Evolutionary conservation across 257 asterid genomes (phyloP), one percentile per base, ranked within the genome.

Genomic region (Salvia miltiorrhiza): DNA sequence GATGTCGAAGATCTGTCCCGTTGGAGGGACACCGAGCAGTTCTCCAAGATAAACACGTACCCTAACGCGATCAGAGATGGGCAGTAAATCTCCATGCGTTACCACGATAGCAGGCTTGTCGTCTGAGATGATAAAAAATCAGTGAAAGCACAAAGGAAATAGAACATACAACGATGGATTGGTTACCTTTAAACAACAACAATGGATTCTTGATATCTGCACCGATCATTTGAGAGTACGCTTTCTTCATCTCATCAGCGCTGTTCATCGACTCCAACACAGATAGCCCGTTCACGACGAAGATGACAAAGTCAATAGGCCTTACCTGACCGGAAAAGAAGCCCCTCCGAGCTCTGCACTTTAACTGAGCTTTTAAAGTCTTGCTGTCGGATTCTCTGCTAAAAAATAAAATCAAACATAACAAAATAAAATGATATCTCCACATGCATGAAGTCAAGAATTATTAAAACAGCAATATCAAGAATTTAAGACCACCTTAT

Each of bases 41-140:
- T 84, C 82, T 65, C 92, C 97, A 59, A 90, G 74, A 76, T 82
- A 75, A 72, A 82, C 63, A 39, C 96, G 85, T 5, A 90, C 70
- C 35, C 76, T 75, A 10, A 75, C 83, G 40, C 96, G 93, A 57
- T 88, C 95, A 48, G 80, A 43, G 62, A 82, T 82, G 9, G 86
- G 54, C 12, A 93, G 85, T 69, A 93, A 70, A 80, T 93, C 98
- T 69, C 98, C 98, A 63, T 93, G 98, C 1, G 97, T 88, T 63
- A 93, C 78, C 58, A 82, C 97, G 56, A 93, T 74, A n/a, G 71
- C 91, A 43, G 98, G 98, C 82, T 83, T 93, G 82, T 88, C 93
- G 73, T 93, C 98, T 92, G 87, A 73, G 68, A 64, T 12, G 39
- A 23, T 4, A 56, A 37, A 68, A 41, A 33, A 5, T 8, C 17